Evolutionary conservation across 2,329 filamentous ascomycete species (phyloP).

Genomic region (Stachybotrys chlorohalonatus): DNA sequence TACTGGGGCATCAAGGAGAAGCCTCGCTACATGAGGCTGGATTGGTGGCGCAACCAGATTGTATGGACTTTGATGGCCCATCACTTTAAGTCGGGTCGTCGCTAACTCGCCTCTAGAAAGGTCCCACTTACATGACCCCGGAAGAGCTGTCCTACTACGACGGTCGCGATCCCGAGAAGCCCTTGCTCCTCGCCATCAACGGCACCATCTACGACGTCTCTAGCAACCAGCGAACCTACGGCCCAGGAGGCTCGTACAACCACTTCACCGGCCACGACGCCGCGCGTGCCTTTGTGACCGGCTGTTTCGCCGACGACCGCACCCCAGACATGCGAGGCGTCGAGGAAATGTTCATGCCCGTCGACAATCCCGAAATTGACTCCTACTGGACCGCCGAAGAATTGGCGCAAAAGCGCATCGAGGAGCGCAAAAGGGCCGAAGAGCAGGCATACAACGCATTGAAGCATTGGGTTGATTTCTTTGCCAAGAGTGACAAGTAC

Average conservation of each 20-base stretch:
- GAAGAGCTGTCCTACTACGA: conserved; percentile 66
- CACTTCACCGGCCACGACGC: conserved; percentile 85
- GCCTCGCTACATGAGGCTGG: conserved; percentile 50
- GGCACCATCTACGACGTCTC: conserved; percentile 79
- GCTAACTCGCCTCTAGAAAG: conserved; percentile 25
- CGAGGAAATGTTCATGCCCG: conserved; percentile 72
- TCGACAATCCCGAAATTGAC: conserved; percentile 56
- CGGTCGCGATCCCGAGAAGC: conserved; percentile 63
- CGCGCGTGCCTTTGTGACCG: conserved; percentile 80
- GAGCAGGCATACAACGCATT: conserved; percentile 58
- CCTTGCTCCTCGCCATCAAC: conserved; percentile 87
- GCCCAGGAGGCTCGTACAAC: conserved; percentile 76
- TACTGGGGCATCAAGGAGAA: conserved; percentile 56
- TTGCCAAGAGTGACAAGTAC: conserved; percentile 72
- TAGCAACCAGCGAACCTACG: conserved; percentile 61
- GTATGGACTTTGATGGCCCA: not conserved
- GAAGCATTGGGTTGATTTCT: conserved; percentile 77
- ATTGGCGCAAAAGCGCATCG: conserved; percentile 42
- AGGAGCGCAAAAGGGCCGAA: conserved; percentile 57
- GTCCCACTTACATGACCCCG: conserved; percentile 64
- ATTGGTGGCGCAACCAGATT: conserved; percentile 51
- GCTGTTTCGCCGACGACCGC: conserved; percentile 80
- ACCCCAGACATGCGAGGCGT: conserved; percentile 79
- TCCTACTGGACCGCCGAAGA: conserved; percentile 44
- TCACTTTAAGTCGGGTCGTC: no score